These are phyloP conservation scores for Metschnikowia drakensbergensis DNA, from an alignment of 805 yeast genomes.

Conservation along the genomic window DNA sequence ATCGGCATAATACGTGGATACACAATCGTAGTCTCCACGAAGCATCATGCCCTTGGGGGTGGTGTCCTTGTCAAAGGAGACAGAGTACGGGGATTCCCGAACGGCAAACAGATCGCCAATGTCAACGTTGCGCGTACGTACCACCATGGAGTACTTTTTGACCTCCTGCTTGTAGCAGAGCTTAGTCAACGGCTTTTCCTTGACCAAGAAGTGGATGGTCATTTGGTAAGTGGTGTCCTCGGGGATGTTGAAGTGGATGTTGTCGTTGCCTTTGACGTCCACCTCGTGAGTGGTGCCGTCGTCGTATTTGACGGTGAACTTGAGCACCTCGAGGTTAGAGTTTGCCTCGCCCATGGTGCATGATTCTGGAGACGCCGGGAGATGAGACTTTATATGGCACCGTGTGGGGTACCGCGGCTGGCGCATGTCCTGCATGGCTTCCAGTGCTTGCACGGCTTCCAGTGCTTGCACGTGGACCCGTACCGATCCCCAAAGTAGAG, in stretches of 20 bases:
- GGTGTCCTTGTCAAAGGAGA: slow-evolving; percentile 30
- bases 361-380: background rate
- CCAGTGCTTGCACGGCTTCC: too few relatives aligned
- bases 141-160: slow-evolving; percentile 33
- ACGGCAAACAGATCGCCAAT: slow-evolving; percentile 34
- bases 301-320: slow-evolving; percentile 26
- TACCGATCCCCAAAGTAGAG: too few relatives aligned
- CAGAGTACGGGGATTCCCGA: slow-evolving; percentile 30
- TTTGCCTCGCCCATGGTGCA: slow-evolving; percentile 16
- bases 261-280: slow-evolving; percentile 27
- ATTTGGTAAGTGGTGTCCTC: slow-evolving; percentile 33
- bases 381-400: background rate
- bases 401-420: background rate
- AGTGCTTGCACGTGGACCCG: too few relatives aligned
- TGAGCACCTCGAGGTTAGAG: slow-evolving; percentile 32
- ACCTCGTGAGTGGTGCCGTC: slow-evolving; percentile 29
- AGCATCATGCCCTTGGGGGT: slow-evolving; percentile 39
- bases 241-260: slow-evolving; percentile 31
- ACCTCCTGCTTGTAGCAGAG: slow-evolving; percentile 35
- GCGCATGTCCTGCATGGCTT: background rate
- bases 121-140: slow-evolving; percentile 27
- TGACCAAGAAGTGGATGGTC: slow-evolving; percentile 32
- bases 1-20: slow-evolving; percentile 32
- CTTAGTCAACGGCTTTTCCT: slow-evolving; percentile 25
- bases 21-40: slow-evolving; percentile 32